These are phyloP conservation scores for Rhodotorula sp. DNA, from an alignment of 1,284 basidiomycete species.

Conservation along the genomic window DNA sequence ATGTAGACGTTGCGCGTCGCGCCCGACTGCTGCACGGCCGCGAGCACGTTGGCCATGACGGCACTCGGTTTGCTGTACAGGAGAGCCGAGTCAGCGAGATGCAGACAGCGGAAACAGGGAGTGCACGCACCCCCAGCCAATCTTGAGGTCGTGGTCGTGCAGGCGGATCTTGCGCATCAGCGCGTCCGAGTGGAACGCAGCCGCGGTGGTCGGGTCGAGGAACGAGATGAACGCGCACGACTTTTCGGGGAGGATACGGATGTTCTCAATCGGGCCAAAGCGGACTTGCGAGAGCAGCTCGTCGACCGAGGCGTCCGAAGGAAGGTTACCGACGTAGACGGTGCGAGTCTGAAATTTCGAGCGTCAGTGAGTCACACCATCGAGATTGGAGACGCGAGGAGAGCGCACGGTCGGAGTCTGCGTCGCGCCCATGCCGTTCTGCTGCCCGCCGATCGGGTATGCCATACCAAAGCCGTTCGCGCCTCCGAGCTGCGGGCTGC, in stretches of 20 bases:
- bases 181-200: constrained; percentile 92
- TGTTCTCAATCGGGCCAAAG: constrained; percentile 93
- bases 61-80: constrained; percentile 65
- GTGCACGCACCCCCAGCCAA: constrained; percentile 73
- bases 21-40: constrained; percentile 83
- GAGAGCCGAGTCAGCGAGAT: neutral
- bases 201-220: constrained; percentile 84
- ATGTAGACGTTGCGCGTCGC: constrained; percentile 92
- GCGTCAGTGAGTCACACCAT: neutral
- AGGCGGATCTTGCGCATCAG: constrained; percentile 86
- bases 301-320: constrained; percentile 92
- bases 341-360: constrained; percentile 66
- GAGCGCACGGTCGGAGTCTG: constrained; percentile 22
- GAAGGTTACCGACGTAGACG: constrained; percentile 95
- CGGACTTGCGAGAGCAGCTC: constrained; percentile 97
- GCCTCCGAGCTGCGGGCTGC: constrained; percentile 28
- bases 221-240: constrained; percentile 92
- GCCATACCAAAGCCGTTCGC: constrained; percentile 11
- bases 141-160: constrained; percentile 89
- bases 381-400: neutral
- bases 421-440: constrained; percentile 17
- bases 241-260: constrained; percentile 95
- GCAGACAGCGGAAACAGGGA: too few relatives aligned
- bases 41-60: constrained; percentile 78
- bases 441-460: constrained; percentile 31